phyloP scores from a whole-genome alignment of 1,284 basidiomycete species.

The Puccinia novopanici region DNA sequence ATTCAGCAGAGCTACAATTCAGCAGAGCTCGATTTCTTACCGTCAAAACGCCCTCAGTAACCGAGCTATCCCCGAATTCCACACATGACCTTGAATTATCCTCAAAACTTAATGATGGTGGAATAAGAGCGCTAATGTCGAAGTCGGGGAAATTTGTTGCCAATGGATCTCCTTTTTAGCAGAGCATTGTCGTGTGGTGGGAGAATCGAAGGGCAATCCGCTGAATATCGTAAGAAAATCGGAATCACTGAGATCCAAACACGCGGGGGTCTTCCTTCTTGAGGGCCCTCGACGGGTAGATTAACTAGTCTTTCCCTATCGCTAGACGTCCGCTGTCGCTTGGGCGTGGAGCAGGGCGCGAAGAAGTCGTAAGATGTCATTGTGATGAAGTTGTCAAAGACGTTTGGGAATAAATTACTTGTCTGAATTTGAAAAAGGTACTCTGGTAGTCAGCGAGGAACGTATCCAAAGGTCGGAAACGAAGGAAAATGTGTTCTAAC shows the following conservation, averaged over 20 bases:
- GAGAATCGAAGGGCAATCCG: slow-evolving; percentile 17
- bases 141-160: not conserved
- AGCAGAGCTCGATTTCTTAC: slow-evolving; percentile 5
- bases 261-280: slow-evolving; percentile 17
- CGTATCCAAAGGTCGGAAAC: too few relatives aligned
- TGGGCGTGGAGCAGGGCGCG: slow-evolving; percentile 21
- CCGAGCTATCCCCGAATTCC: not conserved
- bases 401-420: not conserved
- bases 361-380: slow-evolving; percentile 28
- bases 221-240: not conserved
- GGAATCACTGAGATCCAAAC: not conserved
- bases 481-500: too few relatives aligned
- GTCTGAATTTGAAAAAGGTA: not conserved
- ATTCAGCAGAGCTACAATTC: not conserved
- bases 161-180: slow-evolving; percentile 1
- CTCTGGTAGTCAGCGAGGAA: too few relatives aligned
- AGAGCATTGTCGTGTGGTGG: slow-evolving; percentile 4
- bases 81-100: not conserved
- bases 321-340: slow-evolving; percentile 22
- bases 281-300: slow-evolving; percentile 6
- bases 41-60: not conserved
- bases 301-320: not conserved
- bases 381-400: not conserved
- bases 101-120: not conserved
- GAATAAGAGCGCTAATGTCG: not conserved